Conservation (phyloP, 176 grass and related monocot species). For the sorghum (Sorghum bicolor) region DNA sequence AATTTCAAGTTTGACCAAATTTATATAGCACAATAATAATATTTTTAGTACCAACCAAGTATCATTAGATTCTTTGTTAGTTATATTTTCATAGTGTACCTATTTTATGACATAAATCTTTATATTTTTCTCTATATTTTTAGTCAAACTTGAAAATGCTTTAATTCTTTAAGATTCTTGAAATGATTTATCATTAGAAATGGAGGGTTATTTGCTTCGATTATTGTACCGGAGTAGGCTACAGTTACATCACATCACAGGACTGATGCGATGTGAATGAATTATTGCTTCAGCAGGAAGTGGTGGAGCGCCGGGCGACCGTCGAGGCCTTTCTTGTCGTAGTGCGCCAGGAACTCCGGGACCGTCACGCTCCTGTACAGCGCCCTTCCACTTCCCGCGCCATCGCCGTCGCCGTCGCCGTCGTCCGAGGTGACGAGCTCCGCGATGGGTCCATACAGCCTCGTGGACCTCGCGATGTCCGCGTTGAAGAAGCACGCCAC, state of each 20-base stretch:
- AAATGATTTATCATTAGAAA: no score
- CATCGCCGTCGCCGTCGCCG: no score
- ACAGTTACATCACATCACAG: neutral
- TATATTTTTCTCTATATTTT: no score
- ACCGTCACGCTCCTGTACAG: neutral
- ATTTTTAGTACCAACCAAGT: no score
- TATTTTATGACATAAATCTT: no score
- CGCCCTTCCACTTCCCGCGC: neutral
- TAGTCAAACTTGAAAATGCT: no score
- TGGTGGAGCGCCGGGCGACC: neutral
- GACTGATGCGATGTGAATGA: neutral
- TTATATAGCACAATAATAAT: no score
- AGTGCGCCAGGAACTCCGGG: slow-evolving; percentile 3
- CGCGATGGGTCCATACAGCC: neutral
- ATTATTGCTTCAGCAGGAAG: neutral
- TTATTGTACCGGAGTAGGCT: neutral
- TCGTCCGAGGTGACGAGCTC: neutral
- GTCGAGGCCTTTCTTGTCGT: slow-evolving; percentile 13
- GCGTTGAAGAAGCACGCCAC: slow-evolving; percentile 13
- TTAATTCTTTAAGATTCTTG: no score
- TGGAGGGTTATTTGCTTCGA: no score
- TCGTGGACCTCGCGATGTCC: neutral
- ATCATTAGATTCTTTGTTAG: no score
- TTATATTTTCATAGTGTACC: no score
- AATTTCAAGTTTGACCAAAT: no score